Percentiles rank a stretch among this genome's conserved stretches.
Evolutionary conservation across 371 early-diverging fungal species (phyloP).

Genomic region (Gilbertella persicaria): DNA sequence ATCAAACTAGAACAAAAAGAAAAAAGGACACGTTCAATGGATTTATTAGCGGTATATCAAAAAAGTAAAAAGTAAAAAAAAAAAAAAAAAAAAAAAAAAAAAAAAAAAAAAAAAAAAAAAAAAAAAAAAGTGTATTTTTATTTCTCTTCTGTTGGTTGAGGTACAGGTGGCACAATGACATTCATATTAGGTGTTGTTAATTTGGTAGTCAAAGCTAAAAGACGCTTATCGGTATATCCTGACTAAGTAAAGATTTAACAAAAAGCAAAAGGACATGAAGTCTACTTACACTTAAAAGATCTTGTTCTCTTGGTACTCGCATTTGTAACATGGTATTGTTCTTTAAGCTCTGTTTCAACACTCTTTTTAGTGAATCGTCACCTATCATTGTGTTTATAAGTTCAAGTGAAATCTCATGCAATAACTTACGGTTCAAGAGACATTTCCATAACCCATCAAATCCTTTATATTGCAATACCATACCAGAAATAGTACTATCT

Average conservation of each 20-base stretch:
- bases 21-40: too few species aligned
- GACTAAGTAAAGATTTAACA: constrained; percentile 1
- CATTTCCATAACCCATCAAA: constrained; percentile 41
- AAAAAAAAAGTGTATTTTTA: too few species aligned
- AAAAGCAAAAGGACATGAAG: too few species aligned
- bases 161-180: constrained; percentile 2
- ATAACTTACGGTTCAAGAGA: constrained; percentile 32
- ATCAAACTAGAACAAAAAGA: too few species aligned
- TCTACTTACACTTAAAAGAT: constrained; percentile 32
- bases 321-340: constrained; percentile 31
- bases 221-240: constrained; percentile 15
- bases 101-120: too few species aligned
- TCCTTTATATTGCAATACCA: constrained; percentile 42
- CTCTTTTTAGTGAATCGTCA: constrained; percentile 29
- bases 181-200: not conserved
- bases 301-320: constrained; percentile 35
- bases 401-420: not conserved
- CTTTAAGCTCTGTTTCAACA: constrained; percentile 32
- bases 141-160: not conserved
- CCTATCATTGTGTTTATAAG: constrained; percentile 11
- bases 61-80: too few species aligned
- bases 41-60: too few species aligned
- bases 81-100: too few species aligned
- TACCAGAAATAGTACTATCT: constrained; percentile 49
- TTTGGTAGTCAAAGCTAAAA: constrained; percentile 8